Conservation (phyloP, 2,329 filamentous ascomycete species). For the Zymoseptoria crescenta region DNA sequence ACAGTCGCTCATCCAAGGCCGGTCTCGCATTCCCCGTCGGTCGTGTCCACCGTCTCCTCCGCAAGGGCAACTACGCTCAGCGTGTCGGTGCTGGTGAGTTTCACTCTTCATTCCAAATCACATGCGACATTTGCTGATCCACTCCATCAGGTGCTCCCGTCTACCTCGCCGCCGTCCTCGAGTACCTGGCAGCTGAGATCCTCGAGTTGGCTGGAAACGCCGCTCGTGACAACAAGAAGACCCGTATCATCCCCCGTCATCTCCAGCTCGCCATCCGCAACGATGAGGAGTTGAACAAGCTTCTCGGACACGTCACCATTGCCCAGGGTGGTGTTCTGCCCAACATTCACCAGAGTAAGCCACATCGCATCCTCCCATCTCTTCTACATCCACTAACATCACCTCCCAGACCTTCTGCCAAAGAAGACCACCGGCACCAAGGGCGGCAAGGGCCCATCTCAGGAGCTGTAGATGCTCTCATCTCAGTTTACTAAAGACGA, state of each 20-base stretch:
- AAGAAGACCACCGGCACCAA: slow-evolving; percentile 83
- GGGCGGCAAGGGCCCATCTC: slow-evolving; percentile 83
- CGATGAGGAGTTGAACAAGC: slow-evolving; percentile 98
- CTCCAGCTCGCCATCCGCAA: slow-evolving; percentile 96
- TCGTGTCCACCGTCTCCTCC: slow-evolving; percentile 97
- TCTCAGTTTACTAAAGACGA: slow-evolving; percentile 16
- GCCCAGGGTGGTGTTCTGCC: slow-evolving; percentile 94
- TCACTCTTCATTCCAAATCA: slow-evolving; percentile 5
- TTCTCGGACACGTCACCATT: slow-evolving; percentile 90
- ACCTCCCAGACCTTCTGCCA: slow-evolving; percentile 74
- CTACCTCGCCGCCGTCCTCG: slow-evolving; percentile 93
- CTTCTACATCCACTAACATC: slow-evolving; percentile 33
- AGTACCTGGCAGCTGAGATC: slow-evolving; percentile 96
- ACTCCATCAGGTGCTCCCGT: slow-evolving; percentile 17
- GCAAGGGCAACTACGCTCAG: slow-evolving; percentile 99
- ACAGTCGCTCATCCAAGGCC: slow-evolving; percentile 95
- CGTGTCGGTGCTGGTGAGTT: slow-evolving; percentile 86
- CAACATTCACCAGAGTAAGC: slow-evolving; percentile 93
- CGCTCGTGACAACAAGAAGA: slow-evolving; percentile 98
- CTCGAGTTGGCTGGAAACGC: slow-evolving; percentile 97
- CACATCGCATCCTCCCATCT: slow-evolving; percentile 4
- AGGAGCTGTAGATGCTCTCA: slow-evolving; percentile 69
- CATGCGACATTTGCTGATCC: slow-evolving; percentile 11
- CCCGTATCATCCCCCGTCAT: slow-evolving; percentile 97
- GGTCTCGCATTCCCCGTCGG: slow-evolving; percentile 98